Conservation (phyloP, 176 grass and related monocot genomes). For the Bolboschoenus planiculmis region DNA sequence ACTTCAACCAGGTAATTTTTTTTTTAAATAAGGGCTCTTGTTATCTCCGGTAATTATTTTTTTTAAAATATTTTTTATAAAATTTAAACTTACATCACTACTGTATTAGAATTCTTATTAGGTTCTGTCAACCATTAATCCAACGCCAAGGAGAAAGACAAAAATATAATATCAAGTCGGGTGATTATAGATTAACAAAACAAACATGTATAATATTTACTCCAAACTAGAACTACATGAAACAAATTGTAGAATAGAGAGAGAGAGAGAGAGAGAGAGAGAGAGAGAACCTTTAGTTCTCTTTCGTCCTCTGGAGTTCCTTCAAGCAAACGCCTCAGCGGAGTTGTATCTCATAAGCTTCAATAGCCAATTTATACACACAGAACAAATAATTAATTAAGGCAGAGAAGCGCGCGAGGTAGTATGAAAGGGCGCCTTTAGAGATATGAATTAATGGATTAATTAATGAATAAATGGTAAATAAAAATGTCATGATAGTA, state of each 20-base stretch:
- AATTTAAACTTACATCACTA: no score
- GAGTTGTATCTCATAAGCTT: background rate
- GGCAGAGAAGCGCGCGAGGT: background rate
- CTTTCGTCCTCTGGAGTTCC: background rate
- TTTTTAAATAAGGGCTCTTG: no score
- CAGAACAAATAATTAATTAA: background rate
- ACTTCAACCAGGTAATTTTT: background rate
- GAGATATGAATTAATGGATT: background rate
- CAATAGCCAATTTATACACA: background rate
- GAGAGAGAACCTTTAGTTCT: background rate
- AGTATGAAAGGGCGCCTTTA: background rate
- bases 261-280: background rate
- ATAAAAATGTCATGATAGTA: background rate
- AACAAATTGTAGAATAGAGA: background rate
- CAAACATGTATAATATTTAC: background rate
- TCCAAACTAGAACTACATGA: background rate
- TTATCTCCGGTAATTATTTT: no score
- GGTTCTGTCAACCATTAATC: background rate
- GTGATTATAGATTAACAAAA: background rate
- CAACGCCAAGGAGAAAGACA: background rate
- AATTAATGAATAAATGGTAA: background rate
- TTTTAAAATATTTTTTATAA: no score
- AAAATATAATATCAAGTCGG: background rate
- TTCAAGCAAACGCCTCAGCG: slow-evolving; percentile 3
- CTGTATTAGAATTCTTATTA: no score